Conservation (phyloP, 805 yeast genomes). For the Lachancea mirantina region DNA sequence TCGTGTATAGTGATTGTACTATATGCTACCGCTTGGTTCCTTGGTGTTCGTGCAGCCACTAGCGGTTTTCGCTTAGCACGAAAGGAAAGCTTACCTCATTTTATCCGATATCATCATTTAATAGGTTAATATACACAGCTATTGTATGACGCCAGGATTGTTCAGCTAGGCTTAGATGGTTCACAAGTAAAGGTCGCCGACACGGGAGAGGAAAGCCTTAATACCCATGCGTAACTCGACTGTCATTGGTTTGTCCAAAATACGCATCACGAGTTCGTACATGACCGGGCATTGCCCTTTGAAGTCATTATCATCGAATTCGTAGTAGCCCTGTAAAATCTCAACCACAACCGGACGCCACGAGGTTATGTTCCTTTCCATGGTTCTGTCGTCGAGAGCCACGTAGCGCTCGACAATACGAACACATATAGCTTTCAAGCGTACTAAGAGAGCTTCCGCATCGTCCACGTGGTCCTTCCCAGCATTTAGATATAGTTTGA, state of each 20-base stretch:
- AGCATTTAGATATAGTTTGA: constrained; percentile 52
- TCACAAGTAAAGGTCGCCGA: constrained; percentile 42
- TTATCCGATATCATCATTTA: not conserved
- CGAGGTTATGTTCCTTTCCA: constrained; percentile 72
- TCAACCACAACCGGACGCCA: constrained; percentile 93
- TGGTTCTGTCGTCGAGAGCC: constrained; percentile 61
- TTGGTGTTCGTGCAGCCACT: constrained; percentile 2
- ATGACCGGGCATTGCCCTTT: constrained; percentile 47
- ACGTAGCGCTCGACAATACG: constrained; percentile 64
- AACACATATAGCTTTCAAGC: constrained; percentile 59
- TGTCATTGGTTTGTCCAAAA: constrained; percentile 55
- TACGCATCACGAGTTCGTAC: constrained; percentile 50
- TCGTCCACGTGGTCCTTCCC: constrained; percentile 33
- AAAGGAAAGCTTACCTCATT: not conserved
- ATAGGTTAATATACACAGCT: constrained; percentile 4
- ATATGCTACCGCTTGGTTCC: too few relatives aligned
- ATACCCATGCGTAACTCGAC: constrained; percentile 56
- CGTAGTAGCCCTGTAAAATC: constrained; percentile 73
- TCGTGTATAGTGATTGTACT: too few relatives aligned
- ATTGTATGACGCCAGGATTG: too few relatives aligned
- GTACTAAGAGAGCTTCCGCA: constrained; percentile 42
- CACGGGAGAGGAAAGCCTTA: constrained; percentile 49
- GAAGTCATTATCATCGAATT: constrained; percentile 70
- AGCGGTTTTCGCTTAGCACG: constrained; percentile 1
- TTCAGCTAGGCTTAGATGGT: too few relatives aligned